These are phyloP conservation scores for Fusarium foetens DNA, from an alignment of 2,329 filamentous ascomycete species.

Conservation along the genomic window DNA sequence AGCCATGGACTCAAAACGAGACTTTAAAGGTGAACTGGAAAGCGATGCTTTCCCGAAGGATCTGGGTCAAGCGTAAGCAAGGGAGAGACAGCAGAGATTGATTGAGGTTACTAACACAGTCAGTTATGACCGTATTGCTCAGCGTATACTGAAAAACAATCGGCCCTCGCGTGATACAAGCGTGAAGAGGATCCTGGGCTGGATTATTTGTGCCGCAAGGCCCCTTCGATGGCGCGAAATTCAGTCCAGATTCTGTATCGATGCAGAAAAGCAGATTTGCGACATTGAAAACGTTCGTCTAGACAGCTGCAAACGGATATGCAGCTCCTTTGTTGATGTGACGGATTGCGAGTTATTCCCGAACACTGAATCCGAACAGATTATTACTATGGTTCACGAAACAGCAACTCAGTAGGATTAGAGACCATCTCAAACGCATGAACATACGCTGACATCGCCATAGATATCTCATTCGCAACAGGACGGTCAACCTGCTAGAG, in stretches of 20 bases:
- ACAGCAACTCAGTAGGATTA: not conserved
- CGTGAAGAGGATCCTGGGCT: not conserved
- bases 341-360: accelerated
- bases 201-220: accelerated
- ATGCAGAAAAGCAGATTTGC: accelerated
- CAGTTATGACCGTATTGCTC: accelerated
- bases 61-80: not conserved
- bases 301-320: not conserved
- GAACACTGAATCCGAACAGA: accelerated
- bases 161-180: accelerated
- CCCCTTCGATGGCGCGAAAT: conserved; percentile 1
- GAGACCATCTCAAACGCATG: accelerated
- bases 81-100: not conserved
- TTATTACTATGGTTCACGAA: accelerated
- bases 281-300: accelerated
- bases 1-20: accelerated
- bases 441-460: accelerated
- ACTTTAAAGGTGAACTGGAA: not conserved
- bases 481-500: accelerated
- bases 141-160: accelerated
- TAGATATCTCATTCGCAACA: not conserved
- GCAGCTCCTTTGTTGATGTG: accelerated
- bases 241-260: not conserved
- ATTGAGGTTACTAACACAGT: accelerated
- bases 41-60: accelerated